Conservation (phyloP, 768 basidiomycete species). For the Amanita muscaria region DNA sequence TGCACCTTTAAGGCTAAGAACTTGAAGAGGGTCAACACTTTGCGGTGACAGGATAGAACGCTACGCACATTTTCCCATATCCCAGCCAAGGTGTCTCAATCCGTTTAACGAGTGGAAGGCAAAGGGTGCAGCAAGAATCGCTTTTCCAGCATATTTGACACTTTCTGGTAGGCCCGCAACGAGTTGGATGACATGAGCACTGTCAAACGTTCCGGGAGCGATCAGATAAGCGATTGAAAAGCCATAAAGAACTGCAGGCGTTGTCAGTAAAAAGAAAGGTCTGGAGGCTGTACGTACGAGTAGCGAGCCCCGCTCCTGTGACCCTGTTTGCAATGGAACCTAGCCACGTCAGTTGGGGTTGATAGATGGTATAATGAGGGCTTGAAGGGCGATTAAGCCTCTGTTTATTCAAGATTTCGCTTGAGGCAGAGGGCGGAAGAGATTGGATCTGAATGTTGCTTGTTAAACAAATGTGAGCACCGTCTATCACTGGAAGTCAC, state of each 20-base stretch:
- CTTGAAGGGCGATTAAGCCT: slow-evolving; percentile 82
- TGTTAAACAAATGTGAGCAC: neutral
- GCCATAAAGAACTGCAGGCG: slow-evolving; percentile 67
- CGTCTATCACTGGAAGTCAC: too few relatives aligned
- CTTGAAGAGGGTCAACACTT: slow-evolving; percentile 29
- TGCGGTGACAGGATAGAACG: neutral
- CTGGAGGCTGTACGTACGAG: slow-evolving; percentile 44
- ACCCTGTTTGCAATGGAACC: slow-evolving; percentile 79
- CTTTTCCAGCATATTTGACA: slow-evolving; percentile 70
- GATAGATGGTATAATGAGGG: slow-evolving; percentile 96
- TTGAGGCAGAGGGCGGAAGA: slow-evolving; percentile 45
- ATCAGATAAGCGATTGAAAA: slow-evolving; percentile 81
- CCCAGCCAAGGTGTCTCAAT: slow-evolving; percentile 85
- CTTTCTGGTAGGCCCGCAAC: slow-evolving; percentile 65
- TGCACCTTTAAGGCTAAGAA: slow-evolving; percentile 69
- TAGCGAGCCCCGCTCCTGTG: slow-evolving; percentile 76
- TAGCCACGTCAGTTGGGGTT: slow-evolving; percentile 88
- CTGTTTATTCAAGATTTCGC: slow-evolving; percentile 76
- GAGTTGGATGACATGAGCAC: slow-evolving; percentile 64
- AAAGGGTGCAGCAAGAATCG: slow-evolving; percentile 77
- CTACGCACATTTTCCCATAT: slow-evolving; percentile 75
- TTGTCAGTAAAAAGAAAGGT: neutral
- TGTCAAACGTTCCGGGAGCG: slow-evolving; percentile 74
- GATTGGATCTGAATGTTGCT: slow-evolving; percentile 62
- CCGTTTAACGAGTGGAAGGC: slow-evolving; percentile 90